Evolutionary conservation across 768 basidiomycete species (phyloP).

Genomic region (Trametes villosa): DNA sequence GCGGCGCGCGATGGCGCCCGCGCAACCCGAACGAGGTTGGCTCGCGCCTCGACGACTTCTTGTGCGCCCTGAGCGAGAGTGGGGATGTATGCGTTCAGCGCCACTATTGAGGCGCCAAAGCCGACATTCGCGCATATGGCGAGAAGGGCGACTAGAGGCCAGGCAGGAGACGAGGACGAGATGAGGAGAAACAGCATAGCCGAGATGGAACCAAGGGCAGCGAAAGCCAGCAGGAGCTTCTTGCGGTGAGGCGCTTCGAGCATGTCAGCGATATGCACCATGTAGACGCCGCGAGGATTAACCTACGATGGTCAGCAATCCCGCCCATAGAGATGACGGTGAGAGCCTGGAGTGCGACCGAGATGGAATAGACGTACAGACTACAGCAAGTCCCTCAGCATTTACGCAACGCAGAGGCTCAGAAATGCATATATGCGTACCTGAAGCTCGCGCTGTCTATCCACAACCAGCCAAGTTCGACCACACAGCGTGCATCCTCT

Average conservation of each 20-base stretch:
- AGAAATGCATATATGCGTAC: constrained; percentile 43
- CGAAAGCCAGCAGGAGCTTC: constrained; percentile 75
- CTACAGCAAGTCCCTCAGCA: constrained; percentile 42
- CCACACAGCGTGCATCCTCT: constrained; percentile 67
- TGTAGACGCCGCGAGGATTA: not conserved
- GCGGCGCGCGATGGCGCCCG: not conserved
- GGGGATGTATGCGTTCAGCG: constrained; percentile 90
- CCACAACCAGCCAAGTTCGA: constrained; percentile 83
- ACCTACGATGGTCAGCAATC: constrained; percentile 87
- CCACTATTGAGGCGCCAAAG: constrained; percentile 86
- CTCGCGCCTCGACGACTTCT: constrained; percentile 52
- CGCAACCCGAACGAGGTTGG: constrained; percentile 33
- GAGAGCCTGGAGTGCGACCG: constrained; percentile 89
- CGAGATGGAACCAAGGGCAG: constrained; percentile 67
- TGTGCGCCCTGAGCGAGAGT: constrained; percentile 67
- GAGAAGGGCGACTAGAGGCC: constrained; percentile 70
- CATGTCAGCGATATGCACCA: not conserved
- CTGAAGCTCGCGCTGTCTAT: constrained; percentile 93
- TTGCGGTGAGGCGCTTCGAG: constrained; percentile 71
- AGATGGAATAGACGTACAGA: constrained; percentile 85
- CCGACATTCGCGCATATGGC: constrained; percentile 81
- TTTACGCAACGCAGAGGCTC: no score
- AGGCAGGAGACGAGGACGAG: constrained; percentile 69
- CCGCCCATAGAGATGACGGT: constrained; percentile 94
- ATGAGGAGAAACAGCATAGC: constrained; percentile 75